Evolutionary conservation across 495 filamentous ascomycete genomes (phyloP).

Genomic region (Hypoxylon trugodes): DNA sequence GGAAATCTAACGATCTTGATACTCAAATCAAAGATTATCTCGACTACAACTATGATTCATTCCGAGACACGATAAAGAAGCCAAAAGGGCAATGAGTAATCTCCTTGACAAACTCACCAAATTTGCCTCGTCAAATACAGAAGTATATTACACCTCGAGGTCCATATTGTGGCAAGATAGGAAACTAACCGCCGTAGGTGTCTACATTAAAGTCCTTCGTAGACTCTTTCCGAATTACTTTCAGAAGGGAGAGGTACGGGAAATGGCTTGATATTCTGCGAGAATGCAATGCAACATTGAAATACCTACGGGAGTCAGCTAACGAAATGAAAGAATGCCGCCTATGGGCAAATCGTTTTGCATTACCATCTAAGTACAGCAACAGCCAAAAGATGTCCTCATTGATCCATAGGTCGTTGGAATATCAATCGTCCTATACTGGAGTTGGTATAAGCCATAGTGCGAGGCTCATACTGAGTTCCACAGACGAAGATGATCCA

Average conservation of each 20-base stretch:
- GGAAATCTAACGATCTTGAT: constrained; percentile 13
- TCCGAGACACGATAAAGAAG: not conserved
- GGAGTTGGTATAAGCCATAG: not conserved
- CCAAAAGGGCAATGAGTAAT: not conserved
- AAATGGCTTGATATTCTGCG: not conserved
- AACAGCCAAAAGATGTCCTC: constrained; percentile 3
- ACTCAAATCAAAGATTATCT: not conserved
- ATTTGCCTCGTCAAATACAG: not conserved
- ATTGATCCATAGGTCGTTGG: not conserved
- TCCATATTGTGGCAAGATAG: not conserved
- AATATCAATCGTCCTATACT: not conserved
- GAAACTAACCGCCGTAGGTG: not conserved
- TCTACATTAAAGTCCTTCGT: not conserved
- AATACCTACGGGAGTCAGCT: not conserved
- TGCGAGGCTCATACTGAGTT: not conserved
- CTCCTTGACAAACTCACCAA: not conserved
- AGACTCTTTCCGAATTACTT: not conserved
- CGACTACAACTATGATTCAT: not conserved
- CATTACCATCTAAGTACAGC: constrained; percentile 7
- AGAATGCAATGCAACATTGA: not conserved
- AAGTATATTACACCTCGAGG: not conserved
- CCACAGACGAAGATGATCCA: not conserved
- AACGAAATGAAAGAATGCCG: not conserved
- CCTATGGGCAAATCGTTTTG: not conserved
- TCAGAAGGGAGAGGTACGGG: not conserved